These are phyloP conservation scores for Chaetomium fimeti DNA, from an alignment of 495 filamentous ascomycete species.

Conservation along the genomic window DNA sequence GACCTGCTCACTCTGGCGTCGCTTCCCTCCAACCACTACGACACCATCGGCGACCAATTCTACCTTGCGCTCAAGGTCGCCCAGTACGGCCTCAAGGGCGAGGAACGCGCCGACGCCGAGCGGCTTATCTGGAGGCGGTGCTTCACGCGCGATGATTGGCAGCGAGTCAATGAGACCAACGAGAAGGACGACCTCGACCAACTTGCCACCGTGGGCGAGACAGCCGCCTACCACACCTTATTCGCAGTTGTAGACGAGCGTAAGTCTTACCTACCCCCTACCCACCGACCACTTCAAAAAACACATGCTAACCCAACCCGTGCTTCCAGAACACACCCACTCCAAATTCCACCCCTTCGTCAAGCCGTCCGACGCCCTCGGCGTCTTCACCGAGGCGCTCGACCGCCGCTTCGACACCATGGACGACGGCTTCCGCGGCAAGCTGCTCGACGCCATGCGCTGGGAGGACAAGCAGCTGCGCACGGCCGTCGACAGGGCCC, in stretches of 20 bases:
- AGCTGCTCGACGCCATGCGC: slow-evolving; percentile 53
- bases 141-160: slow-evolving; percentile 76
- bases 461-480: slow-evolving; percentile 55
- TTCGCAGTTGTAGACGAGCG: slow-evolving; percentile 45
- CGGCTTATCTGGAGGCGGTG: slow-evolving; percentile 83
- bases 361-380: slow-evolving; percentile 52
- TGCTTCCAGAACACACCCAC: slow-evolving; percentile 29
- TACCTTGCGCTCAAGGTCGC: slow-evolving; percentile 70
- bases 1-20: slow-evolving; percentile 79
- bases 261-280: slow-evolving; percentile 38
- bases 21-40: slow-evolving; percentile 39
- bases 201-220: slow-evolving; percentile 45
- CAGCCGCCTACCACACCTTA: slow-evolving; percentile 51
- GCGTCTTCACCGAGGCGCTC: slow-evolving; percentile 52
- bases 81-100: slow-evolving; percentile 52
- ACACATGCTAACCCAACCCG: not conserved
- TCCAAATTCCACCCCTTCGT: slow-evolving; percentile 43
- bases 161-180: slow-evolving; percentile 54
- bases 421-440: slow-evolving; percentile 50
- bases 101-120: slow-evolving; percentile 56
- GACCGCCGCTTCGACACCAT: slow-evolving; percentile 53
- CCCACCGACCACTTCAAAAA: not conserved
- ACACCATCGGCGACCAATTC: slow-evolving; percentile 56
- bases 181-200: slow-evolving; percentile 52
- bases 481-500: slow-evolving; percentile 55